Percentiles rank a stretch among this genome's conserved stretches.
Evolutionary conservation across 1,284 basidiomycete genomes (phyloP).

Genomic region (Tilletia caries): DNA sequence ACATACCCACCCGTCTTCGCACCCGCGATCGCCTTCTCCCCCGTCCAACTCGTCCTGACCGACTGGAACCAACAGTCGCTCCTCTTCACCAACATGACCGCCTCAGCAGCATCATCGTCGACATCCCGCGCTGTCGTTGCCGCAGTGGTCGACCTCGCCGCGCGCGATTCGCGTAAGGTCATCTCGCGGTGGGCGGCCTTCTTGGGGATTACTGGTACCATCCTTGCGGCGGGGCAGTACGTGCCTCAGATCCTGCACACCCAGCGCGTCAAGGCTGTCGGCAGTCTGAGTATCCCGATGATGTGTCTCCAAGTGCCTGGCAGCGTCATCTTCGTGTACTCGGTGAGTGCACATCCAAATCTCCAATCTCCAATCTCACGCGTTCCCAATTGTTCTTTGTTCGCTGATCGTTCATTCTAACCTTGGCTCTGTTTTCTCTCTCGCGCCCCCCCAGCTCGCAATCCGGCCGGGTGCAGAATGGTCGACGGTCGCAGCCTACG

Average conservation of each 20-base stretch:
- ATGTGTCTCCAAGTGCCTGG: constrained; percentile 95
- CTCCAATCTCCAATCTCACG: constrained; percentile 10
- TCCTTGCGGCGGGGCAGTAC: constrained; percentile 79
- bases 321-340: constrained; percentile 78
- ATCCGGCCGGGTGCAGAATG: constrained; percentile 43
- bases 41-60: constrained; percentile 12
- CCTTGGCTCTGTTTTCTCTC: constrained; percentile 1
- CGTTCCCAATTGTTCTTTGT: constrained; percentile 55
- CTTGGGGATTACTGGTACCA: constrained; percentile 75
- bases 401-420: constrained; percentile 83
- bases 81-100: background rate
- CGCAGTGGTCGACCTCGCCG: constrained; percentile 8
- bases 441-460: constrained; percentile 26
- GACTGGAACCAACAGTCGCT: background rate
- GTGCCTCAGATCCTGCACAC: constrained; percentile 81
- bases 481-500: constrained; percentile 61
- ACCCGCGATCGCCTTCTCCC: constrained; percentile 7
- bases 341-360: constrained; percentile 62
- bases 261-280: constrained; percentile 73
- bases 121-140: background rate
- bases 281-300: constrained; percentile 85
- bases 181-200: constrained; percentile 71
- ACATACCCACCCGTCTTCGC: background rate
- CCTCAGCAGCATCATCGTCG: background rate
- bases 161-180: constrained; percentile 27